Percentiles rank a stretch among this genome's conserved stretches.
Evolutionary conservation across 805 yeast genomes (phyloP).

Genomic region (Teunomyces funiuensis): DNA sequence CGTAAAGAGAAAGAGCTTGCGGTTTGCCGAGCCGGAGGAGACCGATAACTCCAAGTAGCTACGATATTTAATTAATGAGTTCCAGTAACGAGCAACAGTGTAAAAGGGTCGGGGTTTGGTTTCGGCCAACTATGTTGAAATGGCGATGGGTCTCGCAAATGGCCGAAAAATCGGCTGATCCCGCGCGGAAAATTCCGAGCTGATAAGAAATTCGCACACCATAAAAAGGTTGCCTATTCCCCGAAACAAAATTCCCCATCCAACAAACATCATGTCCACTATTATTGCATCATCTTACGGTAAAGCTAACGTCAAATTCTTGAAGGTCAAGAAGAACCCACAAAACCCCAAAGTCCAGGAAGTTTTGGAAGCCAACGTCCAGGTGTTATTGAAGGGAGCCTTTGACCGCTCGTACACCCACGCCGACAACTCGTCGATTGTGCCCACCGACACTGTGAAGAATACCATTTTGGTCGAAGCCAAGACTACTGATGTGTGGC

Average conservation of each 20-base stretch:
- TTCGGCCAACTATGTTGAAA: background rate
- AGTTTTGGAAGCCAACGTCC: conserved; percentile 81
- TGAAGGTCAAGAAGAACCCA: conserved; percentile 82
- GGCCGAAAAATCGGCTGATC: background rate
- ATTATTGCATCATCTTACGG: conserved; percentile 66
- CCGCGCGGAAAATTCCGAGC: conserved; percentile 1
- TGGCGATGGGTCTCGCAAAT: background rate
- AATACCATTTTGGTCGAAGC: conserved; percentile 86
- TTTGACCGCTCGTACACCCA: conserved; percentile 80
- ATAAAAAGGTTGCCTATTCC: background rate
- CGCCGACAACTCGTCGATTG: conserved; percentile 86
- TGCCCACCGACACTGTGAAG: conserved; percentile 92
- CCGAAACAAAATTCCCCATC: background rate
- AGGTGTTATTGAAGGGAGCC: conserved; percentile 71
- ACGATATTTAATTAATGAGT: conserved; percentile 1
- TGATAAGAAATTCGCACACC: background rate
- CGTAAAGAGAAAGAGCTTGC: conserved; percentile 40
- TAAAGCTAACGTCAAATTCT: conserved; percentile 87
- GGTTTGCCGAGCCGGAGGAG: conserved; percentile 37
- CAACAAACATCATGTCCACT: conserved; percentile 3
- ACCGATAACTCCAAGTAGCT: conserved; percentile 1
- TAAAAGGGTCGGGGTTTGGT: background rate
- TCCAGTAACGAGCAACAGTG: no score
- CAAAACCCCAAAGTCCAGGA: conserved; percentile 72
- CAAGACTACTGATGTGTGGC: conserved; percentile 80